Evolutionary conservation across 164 flowering plant species (phyloP).

Genomic region (Vitis vinifera): DNA sequence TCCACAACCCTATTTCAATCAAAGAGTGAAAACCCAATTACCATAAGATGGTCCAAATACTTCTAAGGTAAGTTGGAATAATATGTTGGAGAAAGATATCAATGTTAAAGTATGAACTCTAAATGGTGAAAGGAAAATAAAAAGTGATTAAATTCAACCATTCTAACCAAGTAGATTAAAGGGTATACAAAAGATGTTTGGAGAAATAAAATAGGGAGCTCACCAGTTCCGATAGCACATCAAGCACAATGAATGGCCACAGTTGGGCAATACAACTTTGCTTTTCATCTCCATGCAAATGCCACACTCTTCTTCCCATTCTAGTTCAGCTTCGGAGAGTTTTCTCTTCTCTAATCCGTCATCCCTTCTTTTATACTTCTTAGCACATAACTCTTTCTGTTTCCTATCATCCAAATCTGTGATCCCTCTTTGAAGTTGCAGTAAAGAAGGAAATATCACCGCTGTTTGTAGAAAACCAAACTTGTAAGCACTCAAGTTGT

Average conservation of each 20-base stretch:
- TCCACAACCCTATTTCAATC: too few species aligned
- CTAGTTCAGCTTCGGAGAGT: slow-evolving; percentile 25
- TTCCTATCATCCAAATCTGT: slow-evolving; percentile 41
- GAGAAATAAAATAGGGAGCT: neutral
- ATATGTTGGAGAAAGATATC: too few species aligned
- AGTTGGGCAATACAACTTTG: slow-evolving; percentile 37
- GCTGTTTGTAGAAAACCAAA: slow-evolving; percentile 15
- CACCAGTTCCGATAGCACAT: slow-evolving; percentile 39
- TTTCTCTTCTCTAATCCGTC: slow-evolving; percentile 16
- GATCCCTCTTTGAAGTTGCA: slow-evolving; percentile 41
- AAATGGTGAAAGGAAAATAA: too few species aligned
- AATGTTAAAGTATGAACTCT: too few species aligned
- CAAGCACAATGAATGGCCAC: slow-evolving; percentile 37
- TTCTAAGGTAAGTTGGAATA: too few species aligned
- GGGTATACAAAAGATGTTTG: neutral
- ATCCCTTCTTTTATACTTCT: slow-evolving; percentile 27
- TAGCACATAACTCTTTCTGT: slow-evolving; percentile 30
- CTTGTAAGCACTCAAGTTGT: neutral
- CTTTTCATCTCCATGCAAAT: slow-evolving; percentile 39
- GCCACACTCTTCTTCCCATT: slow-evolving; percentile 43
- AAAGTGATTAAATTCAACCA: too few species aligned
- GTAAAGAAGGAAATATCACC: slow-evolving; percentile 40
- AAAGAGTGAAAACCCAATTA: too few species aligned
- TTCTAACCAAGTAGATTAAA: neutral
- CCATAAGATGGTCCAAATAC: too few species aligned